Evolutionary conservation across 1,284 basidiomycete species (phyloP), one percentile per base, ranked within the genome.

Genomic region (Trichosporon ovoides): DNA sequence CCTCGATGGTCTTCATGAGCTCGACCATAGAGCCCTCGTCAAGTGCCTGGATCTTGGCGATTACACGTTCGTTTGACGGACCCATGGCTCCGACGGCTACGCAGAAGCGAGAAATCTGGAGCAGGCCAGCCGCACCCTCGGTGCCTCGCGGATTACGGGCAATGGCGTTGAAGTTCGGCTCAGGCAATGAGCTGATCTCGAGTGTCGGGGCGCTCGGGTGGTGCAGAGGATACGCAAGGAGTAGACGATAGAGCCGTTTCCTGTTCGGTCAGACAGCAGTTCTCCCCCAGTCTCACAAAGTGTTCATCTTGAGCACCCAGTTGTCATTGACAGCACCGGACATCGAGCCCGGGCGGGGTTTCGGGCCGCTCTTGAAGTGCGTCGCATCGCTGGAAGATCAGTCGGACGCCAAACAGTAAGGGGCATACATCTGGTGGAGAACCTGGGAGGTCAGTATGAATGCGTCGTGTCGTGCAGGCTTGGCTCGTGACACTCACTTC

Each of bases 1-100:
- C 69, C 51, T 76, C 72, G 22, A 77, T 75, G 20, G 69, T 69
- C 57, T 68, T 68, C 76, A 77, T 77, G 56, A 77, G 60, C 57
- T 71, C 68, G 38, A 70, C 69, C 71, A 75, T 75, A 48, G 69
- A 57, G 11, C 50, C 63, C 61, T 76, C 72, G 49, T 68, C 71
- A 14, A 77, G 59, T 18, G 66, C 62, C 57, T 75, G 72, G 16
- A 77, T 77, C 62, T 69, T 71, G 16, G 53, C 61, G 43, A 77
- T 77, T 53, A 77, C 68, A 36, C 66, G 67, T 61, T 74, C 75
- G 57, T 77, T 77, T 7, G 71, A 70, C 0, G 69, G 68, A 5
- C 66, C 72, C 70, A 72, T 70, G 11, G 74, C 72, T 0, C 66
- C 67, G 3, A 69, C 64, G 18, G 66, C 68, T 6, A 76, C 59